Evolutionary conservation across 2,329 filamentous ascomycete species (phyloP).

Genomic region (Xylariaceae sp.): DNA sequence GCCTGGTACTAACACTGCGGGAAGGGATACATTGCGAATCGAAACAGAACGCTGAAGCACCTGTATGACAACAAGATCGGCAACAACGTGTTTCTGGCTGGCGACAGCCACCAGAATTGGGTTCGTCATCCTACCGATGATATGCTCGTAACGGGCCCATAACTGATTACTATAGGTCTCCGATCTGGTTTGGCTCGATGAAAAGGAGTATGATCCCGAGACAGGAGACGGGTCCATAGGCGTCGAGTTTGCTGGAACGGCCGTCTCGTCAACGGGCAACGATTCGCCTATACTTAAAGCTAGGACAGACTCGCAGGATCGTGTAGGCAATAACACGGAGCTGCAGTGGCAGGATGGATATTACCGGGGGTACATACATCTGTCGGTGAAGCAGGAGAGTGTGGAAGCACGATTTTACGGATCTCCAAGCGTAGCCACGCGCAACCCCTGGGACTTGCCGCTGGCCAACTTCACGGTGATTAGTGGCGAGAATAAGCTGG

Average conservation of each 20-base stretch:
- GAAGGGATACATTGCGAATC: constrained; percentile 64
- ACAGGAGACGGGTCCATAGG: constrained; percentile 55
- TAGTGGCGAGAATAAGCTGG: constrained; percentile 56
- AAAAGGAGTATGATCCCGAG: constrained; percentile 47
- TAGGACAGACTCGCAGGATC: constrained; percentile 40
- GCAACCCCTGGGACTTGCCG: constrained; percentile 61
- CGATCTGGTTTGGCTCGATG: constrained; percentile 56
- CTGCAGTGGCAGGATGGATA: constrained; percentile 71
- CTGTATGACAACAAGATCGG: constrained; percentile 64
- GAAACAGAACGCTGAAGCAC: constrained; percentile 65
- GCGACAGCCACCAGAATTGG: constrained; percentile 67
- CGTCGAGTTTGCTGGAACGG: constrained; percentile 63
- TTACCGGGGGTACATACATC: constrained; percentile 69
- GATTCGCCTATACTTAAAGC: constrained; percentile 52
- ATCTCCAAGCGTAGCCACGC: constrained; percentile 51
- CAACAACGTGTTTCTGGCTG: constrained; percentile 70
- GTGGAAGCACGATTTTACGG: constrained; percentile 63
- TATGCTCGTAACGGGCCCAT: not conserved
- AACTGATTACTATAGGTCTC: constrained; percentile 29
- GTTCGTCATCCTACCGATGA: constrained; percentile 32
- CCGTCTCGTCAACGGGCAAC: constrained; percentile 60
- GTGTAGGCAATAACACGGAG: constrained; percentile 48
- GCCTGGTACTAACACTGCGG: not conserved
- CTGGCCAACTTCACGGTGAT: constrained; percentile 67
- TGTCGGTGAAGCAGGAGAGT: constrained; percentile 53